These are phyloP conservation scores for Aspergillus sp. DNA, from an alignment of 2,329 filamentous ascomycete species.

Conservation along the genomic window DNA sequence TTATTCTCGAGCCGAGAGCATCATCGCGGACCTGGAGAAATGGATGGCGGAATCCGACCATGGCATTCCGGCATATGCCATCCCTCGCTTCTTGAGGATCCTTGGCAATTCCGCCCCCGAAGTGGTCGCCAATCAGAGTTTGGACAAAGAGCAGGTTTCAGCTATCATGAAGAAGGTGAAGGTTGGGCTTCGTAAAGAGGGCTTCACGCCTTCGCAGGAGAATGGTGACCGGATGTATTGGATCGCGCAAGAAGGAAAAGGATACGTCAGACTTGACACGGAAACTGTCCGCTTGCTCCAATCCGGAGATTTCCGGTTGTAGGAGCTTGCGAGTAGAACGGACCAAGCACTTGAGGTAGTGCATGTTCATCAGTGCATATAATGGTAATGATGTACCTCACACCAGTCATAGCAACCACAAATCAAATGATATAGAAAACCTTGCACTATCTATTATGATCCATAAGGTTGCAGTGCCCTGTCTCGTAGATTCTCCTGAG, in stretches of 20 bases:
- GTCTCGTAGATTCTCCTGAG: no score
- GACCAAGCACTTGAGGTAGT: no score
- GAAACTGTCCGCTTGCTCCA: neutral
- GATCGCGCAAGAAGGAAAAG: neutral
- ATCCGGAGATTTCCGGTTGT: neutral
- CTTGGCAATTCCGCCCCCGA: neutral
- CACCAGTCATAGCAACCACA: no score
- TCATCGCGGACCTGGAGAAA: neutral
- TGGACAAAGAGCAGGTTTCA: constrained; percentile 1
- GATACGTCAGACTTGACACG: neutral
- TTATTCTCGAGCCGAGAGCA: neutral
- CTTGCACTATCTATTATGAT: no score
- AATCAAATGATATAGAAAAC: no score
- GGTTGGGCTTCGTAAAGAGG: constrained; percentile 1
- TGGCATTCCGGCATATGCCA: constrained; percentile 1
- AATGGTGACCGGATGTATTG: neutral
- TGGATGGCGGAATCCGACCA: neutral
- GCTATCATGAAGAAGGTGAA: constrained; percentile 5
- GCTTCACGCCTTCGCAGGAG: neutral
- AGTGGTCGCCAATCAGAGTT: neutral
- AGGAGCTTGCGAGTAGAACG: neutral
- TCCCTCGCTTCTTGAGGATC: neutral
- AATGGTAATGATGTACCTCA: no score
- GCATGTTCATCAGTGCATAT: no score
- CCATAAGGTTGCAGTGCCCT: no score